These are phyloP conservation scores for Volvox africanus DNA, from an alignment of 139 green algal species.

Conservation along the genomic window DNA sequence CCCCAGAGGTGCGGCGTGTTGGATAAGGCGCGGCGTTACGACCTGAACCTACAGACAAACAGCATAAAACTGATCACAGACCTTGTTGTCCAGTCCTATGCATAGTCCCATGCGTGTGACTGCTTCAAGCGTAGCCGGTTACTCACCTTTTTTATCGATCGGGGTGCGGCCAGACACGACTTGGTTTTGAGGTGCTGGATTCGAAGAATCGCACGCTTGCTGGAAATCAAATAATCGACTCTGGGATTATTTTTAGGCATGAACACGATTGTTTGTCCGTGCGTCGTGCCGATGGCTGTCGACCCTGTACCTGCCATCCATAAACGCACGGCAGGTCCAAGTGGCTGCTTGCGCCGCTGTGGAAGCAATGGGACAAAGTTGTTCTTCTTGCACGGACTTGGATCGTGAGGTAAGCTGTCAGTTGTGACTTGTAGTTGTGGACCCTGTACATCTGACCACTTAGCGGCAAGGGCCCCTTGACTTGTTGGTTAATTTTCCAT, in stretches of 20 bases:
- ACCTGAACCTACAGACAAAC: not conserved
- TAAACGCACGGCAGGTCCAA: slow-evolving; percentile 39
- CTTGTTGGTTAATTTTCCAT: too few species aligned
- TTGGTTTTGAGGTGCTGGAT: too few species aligned
- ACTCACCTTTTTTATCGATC: not conserved
- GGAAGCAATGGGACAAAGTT: slow-evolving; percentile 53
- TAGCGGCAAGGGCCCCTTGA: too few species aligned
- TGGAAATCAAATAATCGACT: too few species aligned
- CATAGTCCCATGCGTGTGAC: not conserved
- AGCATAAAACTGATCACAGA: not conserved
- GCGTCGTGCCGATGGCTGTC: not conserved
- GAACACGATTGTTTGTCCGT: too few species aligned
- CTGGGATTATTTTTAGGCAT: too few species aligned
- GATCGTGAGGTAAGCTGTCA: slow-evolving; percentile 49
- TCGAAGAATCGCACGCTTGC: too few species aligned
- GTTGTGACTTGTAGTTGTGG: too few species aligned
- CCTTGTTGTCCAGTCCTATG: too few species aligned
- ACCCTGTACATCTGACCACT: too few species aligned
- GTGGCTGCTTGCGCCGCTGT: slow-evolving; percentile 50
- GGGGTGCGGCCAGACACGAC: not conserved
- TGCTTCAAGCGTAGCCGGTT: not conserved
- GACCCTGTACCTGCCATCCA: not conserved
- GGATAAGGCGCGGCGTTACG: slow-evolving; percentile 35
- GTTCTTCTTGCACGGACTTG: slow-evolving; percentile 49
- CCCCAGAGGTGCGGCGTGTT: slow-evolving; percentile 19